Evolutionary conservation across 1,139 yeast species (phyloP), one percentile per base, ranked within the genome.

Genomic region (Yamadazyma diospyri): DNA sequence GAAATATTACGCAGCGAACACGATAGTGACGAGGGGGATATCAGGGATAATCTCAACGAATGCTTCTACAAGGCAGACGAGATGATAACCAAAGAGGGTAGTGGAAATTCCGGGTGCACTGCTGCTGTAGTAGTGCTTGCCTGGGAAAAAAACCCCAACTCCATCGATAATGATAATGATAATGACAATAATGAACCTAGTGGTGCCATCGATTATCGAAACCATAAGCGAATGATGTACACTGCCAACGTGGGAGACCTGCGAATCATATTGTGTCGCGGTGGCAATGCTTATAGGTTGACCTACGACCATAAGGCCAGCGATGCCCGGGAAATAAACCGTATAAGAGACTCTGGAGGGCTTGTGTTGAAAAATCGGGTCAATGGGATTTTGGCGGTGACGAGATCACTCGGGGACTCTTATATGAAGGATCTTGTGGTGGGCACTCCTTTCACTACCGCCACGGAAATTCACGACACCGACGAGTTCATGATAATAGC

Each of bases 201-300:
- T 23, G 21, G 21, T 14, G 19, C 29, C 11, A 14, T 30, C 5
- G 37, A 34, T 16, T 27, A 23, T 25, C 27, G 19, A 28, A 40
- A 35, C 41, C 86, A 81, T 47, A 75, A 68, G 45, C 56, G 96
- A 45, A 78, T 85, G 78, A 67, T 92, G 20, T 88, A 88, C 48
- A 89, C 97, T 0, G 95, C 97, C 9, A 92, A 92, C 50, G 98
- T 87, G 4, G 98, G 99, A 3, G 98, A 92, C 54, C 81, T 94
- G 45, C 71, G 97, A 41, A 76, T 89, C 21, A 85, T 92, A 2
- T 64, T 92, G 32, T 81, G 75, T 49, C 76, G 97, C 34, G 66
- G 66, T 15, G 94, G 92, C 1, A 66, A 67, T 41, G 87, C 96
- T 1, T 72, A 78, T 43, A 68, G 98, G 33, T 66, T 92, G 28